Evolutionary conservation across 192 early-diverging fungal species (phyloP).

Genomic region (Ambispora gerdemannii): DNA sequence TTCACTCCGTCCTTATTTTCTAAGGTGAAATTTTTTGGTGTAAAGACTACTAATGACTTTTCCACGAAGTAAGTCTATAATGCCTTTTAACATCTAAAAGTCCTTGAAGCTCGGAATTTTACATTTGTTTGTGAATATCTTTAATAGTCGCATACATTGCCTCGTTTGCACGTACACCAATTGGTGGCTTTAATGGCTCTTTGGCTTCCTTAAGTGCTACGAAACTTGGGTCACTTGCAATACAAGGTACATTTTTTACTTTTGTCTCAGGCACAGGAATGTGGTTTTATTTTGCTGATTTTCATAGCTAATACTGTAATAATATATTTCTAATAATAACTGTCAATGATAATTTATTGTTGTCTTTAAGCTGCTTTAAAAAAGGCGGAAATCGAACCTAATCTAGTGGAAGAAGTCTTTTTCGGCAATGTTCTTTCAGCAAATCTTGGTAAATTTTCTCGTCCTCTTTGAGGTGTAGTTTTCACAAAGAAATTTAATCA

Average conservation of each 20-base stretch:
- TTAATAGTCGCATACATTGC: constrained; percentile 77
- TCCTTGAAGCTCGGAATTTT: background rate
- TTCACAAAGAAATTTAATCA: too few species aligned
- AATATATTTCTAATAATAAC: background rate
- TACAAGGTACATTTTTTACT: too few species aligned
- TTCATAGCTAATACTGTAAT: background rate
- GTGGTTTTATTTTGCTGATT: background rate
- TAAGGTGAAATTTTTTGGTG: too few species aligned
- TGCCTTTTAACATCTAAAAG: too few species aligned
- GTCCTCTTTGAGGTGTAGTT: too few species aligned
- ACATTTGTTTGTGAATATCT: background rate
- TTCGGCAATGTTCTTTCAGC: constrained; percentile 79
- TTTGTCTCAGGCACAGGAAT: constrained; percentile 2
- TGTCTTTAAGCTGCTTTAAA: constrained; percentile 43
- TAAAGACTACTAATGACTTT: too few species aligned
- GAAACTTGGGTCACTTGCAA: constrained; percentile 82
- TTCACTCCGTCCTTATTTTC: too few species aligned
- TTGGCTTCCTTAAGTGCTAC: constrained; percentile 77
- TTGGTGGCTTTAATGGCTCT: constrained; percentile 89
- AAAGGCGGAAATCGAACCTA: constrained; percentile 54
- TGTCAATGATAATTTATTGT: background rate
- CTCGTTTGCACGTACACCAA: constrained; percentile 84
- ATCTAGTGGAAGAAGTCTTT: constrained; percentile 69
- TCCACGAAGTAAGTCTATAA: too few species aligned
- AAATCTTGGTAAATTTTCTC: constrained; percentile 48